Evolutionary conservation across 768 basidiomycete species (phyloP), one percentile per base, ranked within the genome.

Genomic region (Suillus subaureus): DNA sequence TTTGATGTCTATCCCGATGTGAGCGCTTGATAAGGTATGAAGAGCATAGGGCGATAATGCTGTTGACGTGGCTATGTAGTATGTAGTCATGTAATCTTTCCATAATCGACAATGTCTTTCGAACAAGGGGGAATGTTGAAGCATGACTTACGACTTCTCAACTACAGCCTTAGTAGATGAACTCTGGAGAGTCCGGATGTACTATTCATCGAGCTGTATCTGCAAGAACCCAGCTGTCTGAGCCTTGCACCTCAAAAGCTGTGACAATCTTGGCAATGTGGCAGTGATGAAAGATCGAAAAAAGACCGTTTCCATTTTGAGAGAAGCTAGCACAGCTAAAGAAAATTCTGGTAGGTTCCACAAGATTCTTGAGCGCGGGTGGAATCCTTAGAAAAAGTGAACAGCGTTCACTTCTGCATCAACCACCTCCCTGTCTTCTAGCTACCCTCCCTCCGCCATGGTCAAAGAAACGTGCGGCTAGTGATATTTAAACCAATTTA

Each of bases 1-100:
- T 97, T 97, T 72, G 96, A 97, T 78, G 93, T 97, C 51, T 99
- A 98, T 73, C 79, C 84, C 6, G 90, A 96, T 74, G 87, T 97
- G 62, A 84, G 81, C 68, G 72, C 72, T 51, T 26, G 12, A 54
- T 58, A 63, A 37, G 7, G 57, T 13, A 39, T 26, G 15, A 18
- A 23, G 13, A 23, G 23, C 16, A 28, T 28, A 15, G 26, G 28
- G 31, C 18, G 23, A 28, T 11, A 47, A 56, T 8, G 7, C 33
- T 57, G 33, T 52, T 11, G 16, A 28, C 18, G 18, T 28, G 28
- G 26, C 23, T 16, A n/a, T 12, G 45, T 47, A 23, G 49, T n/a
- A n/a, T n/a, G n/a, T n/a, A n/a, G n/a, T n/a, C n/a, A n/a, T n/a
- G n/a, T n/a, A n/a, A n/a, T 43, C 28, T 61, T 61, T 52, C 11